phyloP scores from a whole-genome alignment of 2,329 filamentous ascomycete species.

The Cordyceps cicadae region DNA sequence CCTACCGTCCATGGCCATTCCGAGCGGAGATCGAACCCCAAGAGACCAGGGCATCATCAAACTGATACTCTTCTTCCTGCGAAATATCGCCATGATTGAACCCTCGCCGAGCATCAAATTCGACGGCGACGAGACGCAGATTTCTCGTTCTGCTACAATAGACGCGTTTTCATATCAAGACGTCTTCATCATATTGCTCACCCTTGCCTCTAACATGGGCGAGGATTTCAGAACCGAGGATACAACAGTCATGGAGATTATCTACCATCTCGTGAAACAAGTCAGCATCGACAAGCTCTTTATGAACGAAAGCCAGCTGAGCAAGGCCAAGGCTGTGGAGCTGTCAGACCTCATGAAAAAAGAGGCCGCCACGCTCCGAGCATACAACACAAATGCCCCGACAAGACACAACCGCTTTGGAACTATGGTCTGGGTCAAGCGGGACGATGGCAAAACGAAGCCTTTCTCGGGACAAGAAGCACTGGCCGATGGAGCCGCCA shows the following conservation, averaged over 20 bases:
- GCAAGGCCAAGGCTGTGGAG: conserved; percentile 61
- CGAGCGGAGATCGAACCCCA: conserved; percentile 63
- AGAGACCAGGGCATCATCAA: conserved; percentile 91
- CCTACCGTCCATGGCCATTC: conserved; percentile 75
- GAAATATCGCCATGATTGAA: conserved; percentile 80
- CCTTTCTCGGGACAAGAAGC: conserved; percentile 85
- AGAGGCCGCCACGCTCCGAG: conserved; percentile 73
- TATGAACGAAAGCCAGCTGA: conserved; percentile 66
- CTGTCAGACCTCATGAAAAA: conserved; percentile 67
- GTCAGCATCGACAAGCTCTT: conserved; percentile 79
- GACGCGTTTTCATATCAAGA: conserved; percentile 87
- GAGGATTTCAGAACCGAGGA: conserved; percentile 90
- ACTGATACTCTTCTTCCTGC: conserved; percentile 77
- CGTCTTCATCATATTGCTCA: conserved; percentile 76
- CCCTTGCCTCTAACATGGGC: conserved; percentile 83
- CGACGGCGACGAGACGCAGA: conserved; percentile 82
- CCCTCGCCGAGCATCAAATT: conserved; percentile 63
- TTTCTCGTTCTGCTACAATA: conserved; percentile 79
- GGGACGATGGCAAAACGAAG: conserved; percentile 74
- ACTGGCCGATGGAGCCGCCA: conserved; percentile 61
- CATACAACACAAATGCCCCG: conserved; percentile 68
- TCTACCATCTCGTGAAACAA: conserved; percentile 89
- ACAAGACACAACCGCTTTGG: conserved; percentile 91
- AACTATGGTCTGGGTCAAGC: conserved; percentile 93
- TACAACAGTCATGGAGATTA: conserved; percentile 77